Conservation (phyloP, 2,329 filamentous ascomycete species). For the Clonostachys chloroleuca region DNA sequence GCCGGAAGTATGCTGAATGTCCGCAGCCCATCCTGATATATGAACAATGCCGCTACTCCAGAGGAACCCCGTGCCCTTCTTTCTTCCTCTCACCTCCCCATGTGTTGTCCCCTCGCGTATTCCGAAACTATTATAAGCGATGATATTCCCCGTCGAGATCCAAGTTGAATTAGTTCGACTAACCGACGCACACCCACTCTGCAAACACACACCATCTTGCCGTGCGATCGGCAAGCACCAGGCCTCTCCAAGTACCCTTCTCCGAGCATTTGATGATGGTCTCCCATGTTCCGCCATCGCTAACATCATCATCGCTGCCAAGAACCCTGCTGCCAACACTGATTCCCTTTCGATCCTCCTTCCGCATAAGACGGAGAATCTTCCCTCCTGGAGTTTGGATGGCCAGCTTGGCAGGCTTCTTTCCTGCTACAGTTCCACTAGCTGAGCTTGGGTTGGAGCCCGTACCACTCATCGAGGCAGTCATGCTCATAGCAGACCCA, state of each 20-base stretch:
- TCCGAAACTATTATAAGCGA: too few species aligned
- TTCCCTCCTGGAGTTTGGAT: conserved; percentile 94
- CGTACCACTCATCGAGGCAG: conserved; percentile 43
- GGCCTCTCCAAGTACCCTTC: conserved; percentile 72
- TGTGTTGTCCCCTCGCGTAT: too few species aligned
- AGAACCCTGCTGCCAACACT: conserved; percentile 36
- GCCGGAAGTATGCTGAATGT: too few species aligned
- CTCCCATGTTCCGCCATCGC: conserved; percentile 77
- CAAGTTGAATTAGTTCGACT: too few species aligned
- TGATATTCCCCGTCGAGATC: too few species aligned
- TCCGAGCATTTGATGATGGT: conserved; percentile 89
- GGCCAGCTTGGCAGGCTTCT: conserved; percentile 91
- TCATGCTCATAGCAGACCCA: conserved; percentile 60
- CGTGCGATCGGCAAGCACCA: conserved; percentile 79
- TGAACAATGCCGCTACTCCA: too few species aligned
- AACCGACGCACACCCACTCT: conserved; percentile 64
- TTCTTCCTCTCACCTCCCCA: background rate
- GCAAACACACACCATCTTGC: conserved; percentile 91
- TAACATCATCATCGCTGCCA: conserved; percentile 48
- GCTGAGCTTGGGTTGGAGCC: conserved; percentile 53
- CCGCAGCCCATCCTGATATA: too few species aligned
- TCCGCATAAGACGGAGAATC: conserved; percentile 82
- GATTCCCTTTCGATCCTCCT: conserved; percentile 62
- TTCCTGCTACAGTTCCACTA: conserved; percentile 47
- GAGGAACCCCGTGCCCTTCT: too few species aligned